Evolutionary conservation across 2,329 filamentous ascomycete genomes (phyloP).

Genomic region (Fusarium compactum): DNA sequence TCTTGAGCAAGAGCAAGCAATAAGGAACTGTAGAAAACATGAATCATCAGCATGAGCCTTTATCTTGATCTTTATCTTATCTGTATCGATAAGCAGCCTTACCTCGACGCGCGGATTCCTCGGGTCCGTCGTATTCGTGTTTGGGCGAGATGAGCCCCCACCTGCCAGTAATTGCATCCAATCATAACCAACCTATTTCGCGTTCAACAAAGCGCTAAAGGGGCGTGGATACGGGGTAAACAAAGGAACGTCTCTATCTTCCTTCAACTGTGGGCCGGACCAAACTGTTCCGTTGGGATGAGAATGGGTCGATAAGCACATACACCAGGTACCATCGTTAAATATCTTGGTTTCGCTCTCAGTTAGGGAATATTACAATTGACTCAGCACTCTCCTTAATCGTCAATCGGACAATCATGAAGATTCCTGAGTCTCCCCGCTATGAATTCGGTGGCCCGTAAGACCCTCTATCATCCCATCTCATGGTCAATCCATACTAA

Average conservation of each 20-base stretch:
- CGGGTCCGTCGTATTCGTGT: slow-evolving; percentile 30
- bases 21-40: not conserved
- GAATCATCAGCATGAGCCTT: not conserved
- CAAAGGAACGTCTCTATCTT: not conserved
- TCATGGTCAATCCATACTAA: not conserved
- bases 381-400: not conserved
- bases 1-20: slow-evolving; percentile 14
- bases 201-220: not conserved
- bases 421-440: slow-evolving; percentile 4
- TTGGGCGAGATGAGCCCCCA: not conserved
- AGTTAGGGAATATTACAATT: not conserved
- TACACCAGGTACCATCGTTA: not conserved
- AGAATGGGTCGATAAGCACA: slow-evolving; percentile 36
- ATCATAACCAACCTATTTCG: not conserved
- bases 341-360: not conserved
- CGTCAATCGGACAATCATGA: slow-evolving; percentile 10
- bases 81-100: not conserved
- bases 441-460: slow-evolving; percentile 54
- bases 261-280: slow-evolving; percentile 32
- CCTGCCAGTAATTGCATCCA: accelerated
- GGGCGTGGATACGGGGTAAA: not conserved
- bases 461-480: slow-evolving; percentile 4
- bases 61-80: not conserved
- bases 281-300: slow-evolving; percentile 26
- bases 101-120: not conserved